Conservation (phyloP, 352 stramenopile species). For the Lagenidium sp. region DNA sequence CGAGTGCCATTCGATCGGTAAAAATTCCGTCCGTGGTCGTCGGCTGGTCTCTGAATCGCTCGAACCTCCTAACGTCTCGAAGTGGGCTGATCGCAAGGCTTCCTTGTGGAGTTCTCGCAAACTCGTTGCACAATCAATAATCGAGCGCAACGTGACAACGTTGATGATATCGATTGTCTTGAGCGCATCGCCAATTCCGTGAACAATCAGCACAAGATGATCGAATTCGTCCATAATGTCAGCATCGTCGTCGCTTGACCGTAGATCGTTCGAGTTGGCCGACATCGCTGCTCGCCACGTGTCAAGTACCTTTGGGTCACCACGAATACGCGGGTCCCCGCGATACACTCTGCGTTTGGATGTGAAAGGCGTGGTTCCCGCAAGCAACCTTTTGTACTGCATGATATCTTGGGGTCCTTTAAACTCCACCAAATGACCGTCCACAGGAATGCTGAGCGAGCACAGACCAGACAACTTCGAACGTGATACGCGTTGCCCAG, state of each 20-base stretch:
- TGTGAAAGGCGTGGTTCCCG: constrained; percentile 71
- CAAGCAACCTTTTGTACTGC: constrained; percentile 72
- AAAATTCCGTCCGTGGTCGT: constrained; percentile 60
- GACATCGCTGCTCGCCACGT: constrained; percentile 50
- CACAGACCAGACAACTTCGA: constrained; percentile 18
- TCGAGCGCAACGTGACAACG: constrained; percentile 69
- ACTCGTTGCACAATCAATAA: constrained; percentile 73
- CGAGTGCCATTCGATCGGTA: constrained; percentile 84
- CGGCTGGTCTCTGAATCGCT: no score
- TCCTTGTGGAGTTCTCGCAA: constrained; percentile 59
- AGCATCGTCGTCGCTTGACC: constrained; percentile 35
- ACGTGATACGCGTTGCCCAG: not conserved
- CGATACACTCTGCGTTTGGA: constrained; percentile 75
- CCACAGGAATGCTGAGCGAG: constrained; percentile 57
- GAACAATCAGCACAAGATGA: constrained; percentile 83
- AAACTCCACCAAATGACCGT: constrained; percentile 77
- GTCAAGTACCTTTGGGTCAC: constrained; percentile 38
- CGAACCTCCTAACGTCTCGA: constrained; percentile 32
- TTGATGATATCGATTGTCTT: constrained; percentile 85
- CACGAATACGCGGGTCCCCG: constrained; percentile 59
- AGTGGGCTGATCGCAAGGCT: constrained; percentile 55
- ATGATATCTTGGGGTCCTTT: constrained; percentile 71
- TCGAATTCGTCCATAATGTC: constrained; percentile 77
- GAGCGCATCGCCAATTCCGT: constrained; percentile 85
- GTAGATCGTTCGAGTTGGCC: constrained; percentile 6